Evolutionary conservation across 768 basidiomycete genomes (phyloP).

Genomic region (Boletus sp.): DNA sequence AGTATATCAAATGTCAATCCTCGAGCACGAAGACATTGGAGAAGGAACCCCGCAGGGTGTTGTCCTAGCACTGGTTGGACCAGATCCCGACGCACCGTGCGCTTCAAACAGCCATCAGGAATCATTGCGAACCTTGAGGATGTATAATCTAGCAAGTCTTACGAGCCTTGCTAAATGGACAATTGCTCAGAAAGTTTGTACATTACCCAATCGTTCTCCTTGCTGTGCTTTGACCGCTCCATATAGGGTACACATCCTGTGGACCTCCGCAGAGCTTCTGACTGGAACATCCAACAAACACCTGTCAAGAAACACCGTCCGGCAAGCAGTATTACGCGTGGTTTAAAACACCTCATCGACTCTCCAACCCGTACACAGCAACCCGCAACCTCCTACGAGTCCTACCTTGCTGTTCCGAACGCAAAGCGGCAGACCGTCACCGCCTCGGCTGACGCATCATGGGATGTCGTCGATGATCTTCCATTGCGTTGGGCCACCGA

Average conservation of each 20-base stretch:
- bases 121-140: constrained; percentile 56
- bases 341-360: constrained; percentile 58
- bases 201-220: not conserved
- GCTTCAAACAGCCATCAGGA: constrained; percentile 51
- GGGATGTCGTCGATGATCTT: constrained; percentile 74
- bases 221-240: constrained; percentile 7
- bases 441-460: constrained; percentile 48
- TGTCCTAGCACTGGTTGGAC: constrained; percentile 71
- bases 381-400: constrained; percentile 24
- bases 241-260: constrained; percentile 58
- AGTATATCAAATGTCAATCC: constrained; percentile 72
- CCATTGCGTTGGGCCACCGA: constrained; percentile 87
- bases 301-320: constrained; percentile 47
- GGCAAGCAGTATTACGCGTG: constrained; percentile 58
- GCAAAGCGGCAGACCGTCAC: constrained; percentile 24
- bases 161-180: constrained; percentile 76
- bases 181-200: constrained; percentile 59
- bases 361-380: constrained; percentile 33
- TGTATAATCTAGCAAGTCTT: constrained; percentile 81
- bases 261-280: constrained; percentile 51
- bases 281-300: constrained; percentile 51
- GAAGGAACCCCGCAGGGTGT: constrained; percentile 67
- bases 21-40: constrained; percentile 62
- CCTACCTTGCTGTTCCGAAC: constrained; percentile 32
- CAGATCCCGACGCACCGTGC: constrained; percentile 47